Evolutionary conservation across 176 grass and related monocot species (phyloP).

Genomic region (Tillandsia fasciculata): DNA sequence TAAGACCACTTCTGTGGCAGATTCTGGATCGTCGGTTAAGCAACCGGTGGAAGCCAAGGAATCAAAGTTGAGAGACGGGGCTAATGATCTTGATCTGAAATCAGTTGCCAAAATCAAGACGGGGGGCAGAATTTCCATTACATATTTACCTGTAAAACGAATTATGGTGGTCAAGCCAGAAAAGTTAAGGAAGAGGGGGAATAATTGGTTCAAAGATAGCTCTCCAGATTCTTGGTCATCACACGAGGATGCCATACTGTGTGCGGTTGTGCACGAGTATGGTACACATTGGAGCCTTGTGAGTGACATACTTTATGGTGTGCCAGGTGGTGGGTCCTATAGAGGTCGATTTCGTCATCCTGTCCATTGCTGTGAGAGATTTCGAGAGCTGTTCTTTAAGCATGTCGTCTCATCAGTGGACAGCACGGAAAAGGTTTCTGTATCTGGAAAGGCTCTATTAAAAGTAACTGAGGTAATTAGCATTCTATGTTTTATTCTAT

Average conservation of each 20-base stretch:
- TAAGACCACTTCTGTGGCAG: slow-evolving; percentile 33
- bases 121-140: slow-evolving; percentile 40
- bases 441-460: slow-evolving; percentile 76
- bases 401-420: slow-evolving; percentile 65
- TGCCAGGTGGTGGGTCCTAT: slow-evolving; percentile 51
- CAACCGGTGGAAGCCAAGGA: slow-evolving; percentile 30
- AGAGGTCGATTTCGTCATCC: slow-evolving; percentile 78
- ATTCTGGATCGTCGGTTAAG: slow-evolving; percentile 37
- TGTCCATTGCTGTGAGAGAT: slow-evolving; percentile 93
- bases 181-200: slow-evolving; percentile 74
- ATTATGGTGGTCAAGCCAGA: slow-evolving; percentile 85
- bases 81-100: slow-evolving; percentile 44
- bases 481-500: background rate
- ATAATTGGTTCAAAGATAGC: slow-evolving; percentile 60
- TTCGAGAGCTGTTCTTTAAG: slow-evolving; percentile 91
- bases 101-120: slow-evolving; percentile 32
- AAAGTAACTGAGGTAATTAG: slow-evolving; percentile 72
- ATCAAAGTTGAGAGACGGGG: slow-evolving; percentile 36
- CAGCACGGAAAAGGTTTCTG: slow-evolving; percentile 60
- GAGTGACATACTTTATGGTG: slow-evolving; percentile 61
- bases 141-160: slow-evolving; percentile 51
- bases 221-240: slow-evolving; percentile 64
- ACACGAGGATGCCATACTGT: slow-evolving; percentile 84
- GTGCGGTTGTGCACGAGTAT: slow-evolving; percentile 70
- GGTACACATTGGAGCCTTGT: slow-evolving; percentile 73